Evolutionary conservation across 2,329 filamentous ascomycete species (phyloP), one percentile per base, ranked within the genome.

Genomic region (Trichoderma citrinoviride): DNA sequence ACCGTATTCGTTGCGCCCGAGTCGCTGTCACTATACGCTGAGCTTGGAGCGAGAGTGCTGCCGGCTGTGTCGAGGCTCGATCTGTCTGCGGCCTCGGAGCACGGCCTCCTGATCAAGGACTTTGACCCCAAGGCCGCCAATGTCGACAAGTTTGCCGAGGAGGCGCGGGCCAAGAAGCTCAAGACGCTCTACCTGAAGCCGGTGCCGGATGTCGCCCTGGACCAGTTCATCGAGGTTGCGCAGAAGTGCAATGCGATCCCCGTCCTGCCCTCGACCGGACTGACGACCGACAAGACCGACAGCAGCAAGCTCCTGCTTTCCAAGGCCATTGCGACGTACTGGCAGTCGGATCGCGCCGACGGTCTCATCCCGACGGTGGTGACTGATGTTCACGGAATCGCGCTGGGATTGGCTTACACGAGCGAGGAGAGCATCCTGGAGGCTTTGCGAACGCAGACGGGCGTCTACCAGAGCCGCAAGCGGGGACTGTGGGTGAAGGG

Each of bases 401-500:
- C 92, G 8, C 81, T 99, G 15, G 95, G 95, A 0, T 80, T 99
- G 68, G 95, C 97, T 19, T 99, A 97, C 82, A 97, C 93, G 78
- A 97, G 91, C 73, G 87, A 90, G 68, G 91, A 96, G 77, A 98
- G 94, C 75, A 87, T 99, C 40, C 83, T 87, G 8, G 94, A 96
- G 79, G 94, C 94, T 43, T 76, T 99, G 67, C 87, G 86, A 72
- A 96, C 92, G 6, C 81, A 84, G 71, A 82, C 81, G 0, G 93
- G 95, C 37, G 94, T 98, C 43, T 99, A 99, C 76, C 93, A 97
- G 78, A 98, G 94, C 80, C 86, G 95, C 60, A 98, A 97, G 82
- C 87, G 95, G 50, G 95, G 95, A 0, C 79, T 99, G 29, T 99
- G 95, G 95, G 90, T 96, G 78, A 99, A 99, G 81, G 95, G 95